A percentile compares a stretch with the other conserved stretches of the same genome.
These are phyloP conservation scores for Venturia nashicola DNA, from an alignment of 2,329 filamentous ascomycete species.

Conservation along the genomic window DNA sequence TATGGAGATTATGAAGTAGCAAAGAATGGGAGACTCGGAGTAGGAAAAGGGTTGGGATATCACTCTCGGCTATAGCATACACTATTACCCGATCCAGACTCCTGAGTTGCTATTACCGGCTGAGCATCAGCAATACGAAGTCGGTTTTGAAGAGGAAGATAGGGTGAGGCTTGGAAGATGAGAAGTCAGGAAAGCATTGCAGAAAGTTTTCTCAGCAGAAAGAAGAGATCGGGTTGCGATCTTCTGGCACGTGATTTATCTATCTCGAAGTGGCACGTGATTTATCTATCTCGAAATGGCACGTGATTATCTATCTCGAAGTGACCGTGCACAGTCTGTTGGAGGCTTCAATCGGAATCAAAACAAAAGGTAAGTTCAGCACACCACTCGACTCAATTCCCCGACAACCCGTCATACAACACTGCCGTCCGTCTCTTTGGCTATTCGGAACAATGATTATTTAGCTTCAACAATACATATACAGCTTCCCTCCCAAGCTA, in stretches of 20 bases:
- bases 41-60: background rate
- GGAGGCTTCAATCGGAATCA: background rate
- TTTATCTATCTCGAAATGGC: too few species aligned
- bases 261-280: too few species aligned
- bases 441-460: background rate
- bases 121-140: background rate
- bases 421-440: background rate
- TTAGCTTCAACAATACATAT: background rate
- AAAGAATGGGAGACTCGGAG: too few species aligned
- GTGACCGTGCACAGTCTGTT: background rate
- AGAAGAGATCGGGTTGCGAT: too few species aligned
- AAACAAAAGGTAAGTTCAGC: background rate
- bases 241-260: too few species aligned
- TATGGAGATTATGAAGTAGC: too few species aligned
- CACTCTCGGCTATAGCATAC: background rate
- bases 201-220: too few species aligned
- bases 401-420: background rate
- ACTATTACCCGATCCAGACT: conserved; percentile 1
- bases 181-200: background rate
- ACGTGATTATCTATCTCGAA: too few species aligned
- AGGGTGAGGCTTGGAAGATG: background rate
- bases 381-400: background rate
- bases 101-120: background rate
- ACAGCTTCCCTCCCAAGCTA: background rate
- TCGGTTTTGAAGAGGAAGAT: background rate